Percentiles rank a stretch among this genome's conserved stretches.
These are phyloP conservation scores for Ustilaginoidea virens DNA, from an alignment of 2,329 filamentous ascomycete genomes.

Conservation along the genomic window DNA sequence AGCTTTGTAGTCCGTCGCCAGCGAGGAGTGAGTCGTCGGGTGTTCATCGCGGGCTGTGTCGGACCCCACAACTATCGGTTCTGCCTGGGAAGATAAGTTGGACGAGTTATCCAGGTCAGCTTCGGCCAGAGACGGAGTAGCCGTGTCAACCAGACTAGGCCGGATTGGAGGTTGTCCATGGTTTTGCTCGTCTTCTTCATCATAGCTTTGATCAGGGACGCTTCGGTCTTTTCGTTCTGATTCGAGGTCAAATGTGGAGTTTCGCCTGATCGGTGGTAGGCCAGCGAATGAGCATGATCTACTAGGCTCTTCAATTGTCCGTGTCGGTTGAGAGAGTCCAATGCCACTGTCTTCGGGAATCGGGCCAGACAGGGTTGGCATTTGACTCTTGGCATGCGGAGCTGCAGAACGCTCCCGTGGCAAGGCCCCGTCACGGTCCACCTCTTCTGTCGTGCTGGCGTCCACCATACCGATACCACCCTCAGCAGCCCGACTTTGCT, in stretches of 20 bases:
- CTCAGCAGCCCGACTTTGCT: neutral
- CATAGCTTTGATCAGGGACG: constrained; percentile 16
- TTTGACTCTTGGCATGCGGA: neutral
- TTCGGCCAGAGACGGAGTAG: too few species aligned
- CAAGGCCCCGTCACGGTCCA: constrained; percentile 16
- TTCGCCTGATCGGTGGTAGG: constrained; percentile 41
- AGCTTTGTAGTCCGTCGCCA: too few species aligned
- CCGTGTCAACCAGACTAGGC: neutral
- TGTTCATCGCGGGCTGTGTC: too few species aligned
- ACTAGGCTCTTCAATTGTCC: constrained; percentile 14
- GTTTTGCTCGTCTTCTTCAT: constrained; percentile 20
- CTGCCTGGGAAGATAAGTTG: too few species aligned
- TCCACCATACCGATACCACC: neutral
- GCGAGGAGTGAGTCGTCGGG: too few species aligned
- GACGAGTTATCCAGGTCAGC: neutral
- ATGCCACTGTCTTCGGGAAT: constrained; percentile 4
- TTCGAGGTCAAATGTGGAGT: constrained; percentile 37
- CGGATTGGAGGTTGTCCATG: neutral
- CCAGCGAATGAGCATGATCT: constrained; percentile 37
- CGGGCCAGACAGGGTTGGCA: neutral
- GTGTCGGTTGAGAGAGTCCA: constrained; percentile 6
- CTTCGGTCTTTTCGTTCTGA: constrained; percentile 15
- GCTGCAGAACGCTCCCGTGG: constrained; percentile 5
- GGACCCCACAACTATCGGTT: too few species aligned
- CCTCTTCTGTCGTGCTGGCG: constrained; percentile 1